These are phyloP conservation scores for Epichloe glyceriae DNA, from an alignment of 2,329 filamentous ascomycete genomes.

Conservation along the genomic window DNA sequence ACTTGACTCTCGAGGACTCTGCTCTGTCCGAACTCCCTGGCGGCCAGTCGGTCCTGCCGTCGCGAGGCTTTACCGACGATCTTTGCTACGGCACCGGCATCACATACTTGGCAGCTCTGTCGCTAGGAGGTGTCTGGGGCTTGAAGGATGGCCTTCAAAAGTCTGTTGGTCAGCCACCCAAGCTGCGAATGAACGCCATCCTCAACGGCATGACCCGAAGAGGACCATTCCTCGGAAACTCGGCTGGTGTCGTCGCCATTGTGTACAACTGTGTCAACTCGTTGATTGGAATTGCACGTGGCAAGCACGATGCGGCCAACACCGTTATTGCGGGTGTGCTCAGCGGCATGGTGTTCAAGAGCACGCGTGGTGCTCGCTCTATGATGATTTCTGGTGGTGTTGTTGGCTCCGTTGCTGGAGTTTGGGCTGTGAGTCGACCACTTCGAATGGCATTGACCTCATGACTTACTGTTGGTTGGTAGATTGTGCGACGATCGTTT, in stretches of 20 bases:
- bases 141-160: slow-evolving; percentile 77
- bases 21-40: slow-evolving; percentile 77
- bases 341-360: slow-evolving; percentile 94
- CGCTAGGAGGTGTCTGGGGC: slow-evolving; percentile 82
- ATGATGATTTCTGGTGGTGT: slow-evolving; percentile 93
- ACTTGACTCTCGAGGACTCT: slow-evolving; percentile 87
- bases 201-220: slow-evolving; percentile 88
- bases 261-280: slow-evolving; percentile 92
- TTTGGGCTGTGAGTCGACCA: slow-evolving; percentile 67
- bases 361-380: slow-evolving; percentile 74
- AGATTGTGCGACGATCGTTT: slow-evolving; percentile 29
- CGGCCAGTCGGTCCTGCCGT: slow-evolving; percentile 76
- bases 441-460: slow-evolving; percentile 3
- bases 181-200: slow-evolving; percentile 84
- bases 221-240: slow-evolving; percentile 93
- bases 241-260: slow-evolving; percentile 88
- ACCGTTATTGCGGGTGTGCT: slow-evolving; percentile 73
- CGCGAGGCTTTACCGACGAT: slow-evolving; percentile 94
- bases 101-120: slow-evolving; percentile 80
- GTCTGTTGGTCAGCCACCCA: slow-evolving; percentile 66
- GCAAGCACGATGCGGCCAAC: slow-evolving; percentile 83
- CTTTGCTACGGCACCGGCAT: slow-evolving; percentile 94
- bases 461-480: neutral
- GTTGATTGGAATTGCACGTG: slow-evolving; percentile 62
- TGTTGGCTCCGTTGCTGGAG: slow-evolving; percentile 71